A percentile compares a stretch with the other conserved stretches of the same genome.
These are phyloP conservation scores for Aspergillus sp. DNA, from an alignment of 2,329 filamentous ascomycete species.

Conservation along the genomic window DNA sequence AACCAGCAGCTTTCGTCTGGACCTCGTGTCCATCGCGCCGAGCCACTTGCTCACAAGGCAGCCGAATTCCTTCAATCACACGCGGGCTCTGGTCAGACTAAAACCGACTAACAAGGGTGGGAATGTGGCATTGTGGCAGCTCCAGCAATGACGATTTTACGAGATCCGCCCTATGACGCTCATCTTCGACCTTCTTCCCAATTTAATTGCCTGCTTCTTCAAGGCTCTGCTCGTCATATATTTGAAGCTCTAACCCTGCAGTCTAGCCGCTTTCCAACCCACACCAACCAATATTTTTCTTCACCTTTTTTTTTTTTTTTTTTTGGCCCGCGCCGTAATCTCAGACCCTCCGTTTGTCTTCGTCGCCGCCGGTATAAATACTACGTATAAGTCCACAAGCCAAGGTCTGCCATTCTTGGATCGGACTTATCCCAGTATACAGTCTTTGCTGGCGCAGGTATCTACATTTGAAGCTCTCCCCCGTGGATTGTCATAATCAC, in stretches of 20 bases:
- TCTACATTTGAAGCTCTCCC: background rate
- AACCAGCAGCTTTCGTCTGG: background rate
- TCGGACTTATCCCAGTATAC: background rate
- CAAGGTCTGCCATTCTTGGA: background rate
- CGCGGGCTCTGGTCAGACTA: conserved; percentile 3
- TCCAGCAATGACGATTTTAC: background rate
- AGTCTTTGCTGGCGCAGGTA: background rate
- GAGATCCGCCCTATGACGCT: conserved; percentile 11
- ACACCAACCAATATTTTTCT: background rate
- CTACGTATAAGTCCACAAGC: background rate
- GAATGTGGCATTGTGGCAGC: background rate
- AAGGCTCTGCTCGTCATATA: conserved; percentile 1
- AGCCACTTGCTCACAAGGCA: conserved; percentile 21
- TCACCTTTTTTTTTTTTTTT: background rate
- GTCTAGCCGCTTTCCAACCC: background rate
- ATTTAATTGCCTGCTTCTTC: background rate
- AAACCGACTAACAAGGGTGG: background rate
- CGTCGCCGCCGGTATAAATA: background rate
- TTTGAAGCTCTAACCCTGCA: conserved; percentile 9
- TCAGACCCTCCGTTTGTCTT: background rate
- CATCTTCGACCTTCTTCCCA: background rate
- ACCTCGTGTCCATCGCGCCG: conserved; percentile 12
- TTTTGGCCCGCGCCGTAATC: background rate
- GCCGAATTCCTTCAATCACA: conserved; percentile 14
- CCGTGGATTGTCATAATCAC: background rate